These are phyloP conservation scores for Lachnellula subtilissima DNA, from an alignment of 2,329 filamentous ascomycete genomes.

Conservation along the genomic window DNA sequence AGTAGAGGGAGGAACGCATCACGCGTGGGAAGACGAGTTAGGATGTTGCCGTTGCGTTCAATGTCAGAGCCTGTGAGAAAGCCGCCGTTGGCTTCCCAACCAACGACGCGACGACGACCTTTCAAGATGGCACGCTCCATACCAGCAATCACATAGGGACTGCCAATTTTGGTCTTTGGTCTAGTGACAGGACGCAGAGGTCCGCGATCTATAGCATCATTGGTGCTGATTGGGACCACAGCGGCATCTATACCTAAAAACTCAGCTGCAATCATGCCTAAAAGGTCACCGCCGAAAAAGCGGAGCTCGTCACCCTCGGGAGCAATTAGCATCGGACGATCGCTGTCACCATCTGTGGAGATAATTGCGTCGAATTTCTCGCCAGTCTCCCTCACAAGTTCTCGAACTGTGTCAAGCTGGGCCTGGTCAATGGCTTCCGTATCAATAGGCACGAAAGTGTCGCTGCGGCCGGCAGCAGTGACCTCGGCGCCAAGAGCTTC, in stretches of 20 bases:
- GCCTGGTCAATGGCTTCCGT: constrained; percentile 33
- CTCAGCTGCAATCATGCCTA: constrained; percentile 33
- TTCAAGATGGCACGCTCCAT: constrained; percentile 31
- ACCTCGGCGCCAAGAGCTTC: constrained; percentile 29
- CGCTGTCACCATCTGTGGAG: constrained; percentile 33
- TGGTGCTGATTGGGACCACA: constrained; percentile 33
- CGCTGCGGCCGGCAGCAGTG: constrained; percentile 30
- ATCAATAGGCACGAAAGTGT: constrained; percentile 33
- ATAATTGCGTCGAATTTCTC: constrained; percentile 29
- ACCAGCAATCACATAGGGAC: constrained; percentile 32
- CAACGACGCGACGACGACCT: constrained; percentile 28
- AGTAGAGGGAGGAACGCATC: constrained; percentile 32
- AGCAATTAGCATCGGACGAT: constrained; percentile 31
- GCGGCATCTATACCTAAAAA: constrained; percentile 29
- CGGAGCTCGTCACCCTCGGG: constrained; percentile 27
- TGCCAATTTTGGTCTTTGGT: constrained; percentile 33
- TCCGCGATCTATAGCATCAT: constrained; percentile 33
- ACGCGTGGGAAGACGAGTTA: constrained; percentile 31
- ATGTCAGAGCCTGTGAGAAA: constrained; percentile 33
- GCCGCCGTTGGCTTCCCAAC: constrained; percentile 34
- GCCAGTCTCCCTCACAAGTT: constrained; percentile 23
- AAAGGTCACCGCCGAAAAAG: constrained; percentile 32
- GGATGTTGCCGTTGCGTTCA: constrained; percentile 25
- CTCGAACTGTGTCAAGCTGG: constrained; percentile 30
- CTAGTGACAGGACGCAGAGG: constrained; percentile 25